phyloP scores from a whole-genome alignment of 2,329 filamentous ascomycete species.

The Botryotinia narcissicola region DNA sequence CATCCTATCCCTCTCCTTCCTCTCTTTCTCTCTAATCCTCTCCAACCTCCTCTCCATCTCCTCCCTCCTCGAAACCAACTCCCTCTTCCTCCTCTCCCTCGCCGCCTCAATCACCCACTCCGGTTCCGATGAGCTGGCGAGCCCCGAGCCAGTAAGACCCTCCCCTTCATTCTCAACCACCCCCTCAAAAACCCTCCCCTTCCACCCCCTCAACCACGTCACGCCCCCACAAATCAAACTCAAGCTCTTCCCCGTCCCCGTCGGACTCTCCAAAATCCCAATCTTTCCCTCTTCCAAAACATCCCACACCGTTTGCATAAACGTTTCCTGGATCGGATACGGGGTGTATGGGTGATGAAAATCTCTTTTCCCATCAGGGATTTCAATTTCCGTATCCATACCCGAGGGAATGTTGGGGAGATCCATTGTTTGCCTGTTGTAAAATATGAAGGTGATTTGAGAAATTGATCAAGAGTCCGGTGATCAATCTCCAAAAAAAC shows the following conservation, averaged over 20 bases:
- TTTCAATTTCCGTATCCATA: background rate
- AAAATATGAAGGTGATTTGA: background rate
- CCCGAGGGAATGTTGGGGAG: background rate
- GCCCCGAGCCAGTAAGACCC: background rate
- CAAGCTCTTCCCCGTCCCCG: conserved; percentile 69
- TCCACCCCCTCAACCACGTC: conserved; percentile 70
- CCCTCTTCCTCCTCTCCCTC: conserved; percentile 53
- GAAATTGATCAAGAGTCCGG: background rate
- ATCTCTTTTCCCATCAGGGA: conserved; percentile 36
- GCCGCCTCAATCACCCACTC: conserved; percentile 67
- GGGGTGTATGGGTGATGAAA: conserved; percentile 71
- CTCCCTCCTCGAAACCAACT: conserved; percentile 53
- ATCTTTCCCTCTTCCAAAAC: conserved; percentile 65
- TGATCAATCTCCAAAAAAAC: background rate
- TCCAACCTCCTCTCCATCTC: conserved; percentile 59
- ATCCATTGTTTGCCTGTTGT: background rate
- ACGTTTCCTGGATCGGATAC: conserved; percentile 67
- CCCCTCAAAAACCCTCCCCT: conserved; percentile 39
- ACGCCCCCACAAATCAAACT: conserved; percentile 70
- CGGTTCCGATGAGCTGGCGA: conserved; percentile 56
- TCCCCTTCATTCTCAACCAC: conserved; percentile 50
- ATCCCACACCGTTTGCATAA: conserved; percentile 67
- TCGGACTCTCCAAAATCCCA: conserved; percentile 72
- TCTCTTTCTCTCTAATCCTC: conserved; percentile 56
- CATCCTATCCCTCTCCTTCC: conserved; percentile 48